Percentiles rank a stretch among this genome's conserved stretches.
phyloP scores from a whole-genome alignment of 2,329 filamentous ascomycete genomes.

The Colletotrichum caudatum region DNA sequence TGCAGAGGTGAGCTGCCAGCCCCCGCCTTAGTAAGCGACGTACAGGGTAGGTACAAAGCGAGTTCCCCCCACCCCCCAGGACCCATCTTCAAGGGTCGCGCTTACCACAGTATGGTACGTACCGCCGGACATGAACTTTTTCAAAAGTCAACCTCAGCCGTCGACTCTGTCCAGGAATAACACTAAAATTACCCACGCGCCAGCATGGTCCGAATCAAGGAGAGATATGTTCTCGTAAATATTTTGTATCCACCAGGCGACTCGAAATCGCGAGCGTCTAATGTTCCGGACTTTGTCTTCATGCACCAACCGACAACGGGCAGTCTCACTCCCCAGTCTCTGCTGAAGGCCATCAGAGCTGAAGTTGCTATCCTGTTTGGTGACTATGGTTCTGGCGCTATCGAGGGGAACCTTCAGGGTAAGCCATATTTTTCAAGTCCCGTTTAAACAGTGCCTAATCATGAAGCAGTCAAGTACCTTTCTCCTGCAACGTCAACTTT shows the following conservation, averaged over 20 bases:
- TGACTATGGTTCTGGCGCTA: conserved; percentile 85
- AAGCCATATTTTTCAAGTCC: conserved; percentile 29
- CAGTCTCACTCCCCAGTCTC: conserved; percentile 72
- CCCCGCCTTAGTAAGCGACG: conserved; percentile 38
- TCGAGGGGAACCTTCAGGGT: conserved; percentile 78
- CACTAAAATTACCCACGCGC: background rate
- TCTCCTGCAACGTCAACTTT: conserved; percentile 93
- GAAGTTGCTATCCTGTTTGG: conserved; percentile 82
- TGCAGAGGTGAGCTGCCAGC: background rate
- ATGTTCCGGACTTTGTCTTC: conserved; percentile 71
- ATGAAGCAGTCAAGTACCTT: conserved; percentile 83
- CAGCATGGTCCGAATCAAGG: conserved; percentile 93
- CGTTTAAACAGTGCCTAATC: conserved; percentile 42
- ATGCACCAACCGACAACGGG: conserved; percentile 85
- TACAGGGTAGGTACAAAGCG: background rate
- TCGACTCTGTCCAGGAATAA: conserved; percentile 4
- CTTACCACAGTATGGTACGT: conserved; percentile 7
- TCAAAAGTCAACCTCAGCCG: conserved; percentile 11
- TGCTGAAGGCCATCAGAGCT: conserved; percentile 77
- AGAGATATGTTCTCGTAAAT: conserved; percentile 94
- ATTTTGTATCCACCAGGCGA: conserved; percentile 83
- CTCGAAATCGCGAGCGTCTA: conserved; percentile 48
- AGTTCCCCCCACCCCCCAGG: background rate
- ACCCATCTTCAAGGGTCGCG: background rate
- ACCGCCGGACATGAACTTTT: conserved; percentile 33